Conservation (phyloP, 371 early-diverging fungal genomes). For the Haplosporangium sp. region DNA sequence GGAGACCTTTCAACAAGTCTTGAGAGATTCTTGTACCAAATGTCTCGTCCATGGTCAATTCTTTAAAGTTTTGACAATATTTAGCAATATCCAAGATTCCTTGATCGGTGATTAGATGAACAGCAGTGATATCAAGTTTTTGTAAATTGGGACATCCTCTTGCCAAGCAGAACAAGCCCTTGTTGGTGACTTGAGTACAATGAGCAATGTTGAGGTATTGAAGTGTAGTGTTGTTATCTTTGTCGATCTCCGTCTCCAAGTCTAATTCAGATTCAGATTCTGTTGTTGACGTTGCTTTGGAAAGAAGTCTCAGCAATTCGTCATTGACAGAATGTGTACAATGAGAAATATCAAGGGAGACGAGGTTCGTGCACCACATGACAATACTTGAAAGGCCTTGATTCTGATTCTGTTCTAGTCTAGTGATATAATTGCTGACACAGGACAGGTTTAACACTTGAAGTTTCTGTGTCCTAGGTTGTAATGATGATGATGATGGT, state of each 20-base stretch:
- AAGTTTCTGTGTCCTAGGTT: not conserved
- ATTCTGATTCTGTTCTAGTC: not conserved
- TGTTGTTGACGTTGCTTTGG: not conserved
- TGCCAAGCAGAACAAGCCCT: slow-evolving; percentile 10
- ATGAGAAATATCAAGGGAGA: slow-evolving; percentile 23
- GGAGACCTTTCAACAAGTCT: slow-evolving; percentile 4
- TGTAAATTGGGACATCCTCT: slow-evolving; percentile 7
- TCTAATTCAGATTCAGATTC: not conserved
- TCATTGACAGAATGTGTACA: slow-evolving; percentile 1
- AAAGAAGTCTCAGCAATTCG: not conserved
- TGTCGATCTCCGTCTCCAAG: not conserved
- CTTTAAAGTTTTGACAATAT: slow-evolving; percentile 8
- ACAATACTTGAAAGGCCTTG: slow-evolving; percentile 19
- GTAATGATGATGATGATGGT: no score
- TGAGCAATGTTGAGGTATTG: slow-evolving; percentile 15
- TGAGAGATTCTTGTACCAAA: slow-evolving; percentile 16
- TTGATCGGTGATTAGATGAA: slow-evolving; percentile 15
- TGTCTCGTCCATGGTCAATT: slow-evolving; percentile 23
- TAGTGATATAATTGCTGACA: slow-evolving; percentile 9
- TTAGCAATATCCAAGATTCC: slow-evolving; percentile 17
- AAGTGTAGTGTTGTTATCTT: not conserved
- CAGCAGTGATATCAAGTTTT: slow-evolving; percentile 29
- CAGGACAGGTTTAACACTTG: slow-evolving; percentile 12
- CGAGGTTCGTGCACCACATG: slow-evolving; percentile 13
- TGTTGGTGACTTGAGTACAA: slow-evolving; percentile 29